These are phyloP conservation scores for Atkinsonella texensis DNA, from an alignment of 2,329 filamentous ascomycete genomes.

Conservation along the genomic window DNA sequence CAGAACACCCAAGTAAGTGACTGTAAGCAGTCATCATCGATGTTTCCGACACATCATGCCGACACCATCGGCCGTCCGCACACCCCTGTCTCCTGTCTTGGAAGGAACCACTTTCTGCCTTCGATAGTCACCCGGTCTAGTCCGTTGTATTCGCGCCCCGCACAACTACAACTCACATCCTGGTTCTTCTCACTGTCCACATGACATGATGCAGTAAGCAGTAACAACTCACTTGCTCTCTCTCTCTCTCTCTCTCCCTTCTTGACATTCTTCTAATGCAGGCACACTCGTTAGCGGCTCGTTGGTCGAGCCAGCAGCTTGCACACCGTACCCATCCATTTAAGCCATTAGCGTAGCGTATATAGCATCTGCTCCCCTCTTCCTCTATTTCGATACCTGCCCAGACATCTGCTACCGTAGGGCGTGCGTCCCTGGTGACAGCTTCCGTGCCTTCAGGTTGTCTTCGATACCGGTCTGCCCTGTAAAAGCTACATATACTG, in stretches of 20 bases:
- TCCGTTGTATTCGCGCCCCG: too few species aligned
- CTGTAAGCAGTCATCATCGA: too few species aligned
- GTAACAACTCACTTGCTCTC: not conserved
- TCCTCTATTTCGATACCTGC: not conserved
- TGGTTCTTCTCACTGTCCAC: not conserved
- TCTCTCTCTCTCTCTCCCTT: not conserved
- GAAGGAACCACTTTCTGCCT: not conserved
- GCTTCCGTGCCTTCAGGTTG: not conserved
- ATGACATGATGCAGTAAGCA: not conserved
- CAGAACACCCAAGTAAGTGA: too few species aligned
- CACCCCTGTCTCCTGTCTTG: not conserved
- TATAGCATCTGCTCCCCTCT: slow-evolving; percentile 7
- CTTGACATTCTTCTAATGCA: too few species aligned
- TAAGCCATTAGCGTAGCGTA: not conserved
- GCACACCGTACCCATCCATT: not conserved
- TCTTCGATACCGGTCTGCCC: not conserved
- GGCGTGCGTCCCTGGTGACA: slow-evolving; percentile 5
- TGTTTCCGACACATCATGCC: not conserved
- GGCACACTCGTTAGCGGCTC: too few species aligned
- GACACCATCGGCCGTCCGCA: not conserved
- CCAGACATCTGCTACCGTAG: slow-evolving; percentile 6
- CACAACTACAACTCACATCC: not conserved
- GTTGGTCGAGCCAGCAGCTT: not conserved
- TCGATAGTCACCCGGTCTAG: not conserved
- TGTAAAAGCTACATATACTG: not conserved